Percentiles rank a stretch among this genome's conserved stretches.
Evolutionary conservation across 2,329 filamentous ascomycete species (phyloP).

Genomic region (Aspergillus versicolor): DNA sequence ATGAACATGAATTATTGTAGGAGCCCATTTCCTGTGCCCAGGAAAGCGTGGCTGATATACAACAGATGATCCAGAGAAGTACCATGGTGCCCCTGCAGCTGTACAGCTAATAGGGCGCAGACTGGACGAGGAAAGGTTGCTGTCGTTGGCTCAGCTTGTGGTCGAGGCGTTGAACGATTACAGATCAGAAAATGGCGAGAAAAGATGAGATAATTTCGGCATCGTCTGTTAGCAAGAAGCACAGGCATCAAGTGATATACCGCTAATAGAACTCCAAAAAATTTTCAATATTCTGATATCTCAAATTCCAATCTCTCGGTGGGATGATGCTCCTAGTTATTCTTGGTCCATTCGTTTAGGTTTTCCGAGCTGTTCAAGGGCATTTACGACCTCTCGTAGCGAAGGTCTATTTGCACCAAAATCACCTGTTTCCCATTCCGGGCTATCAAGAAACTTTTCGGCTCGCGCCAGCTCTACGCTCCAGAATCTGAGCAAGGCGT

Average conservation of each 20-base stretch:
- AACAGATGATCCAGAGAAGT: slow-evolving; percentile 7
- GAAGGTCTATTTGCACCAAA: slow-evolving; percentile 4
- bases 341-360: background rate
- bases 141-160: slow-evolving; percentile 8
- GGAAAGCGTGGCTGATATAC: background rate
- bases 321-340: background rate
- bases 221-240: background rate
- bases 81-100: slow-evolving; percentile 8
- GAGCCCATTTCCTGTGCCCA: background rate
- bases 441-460: slow-evolving; percentile 1
- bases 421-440: slow-evolving; percentile 6
- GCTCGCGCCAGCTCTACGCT: slow-evolving; percentile 2
- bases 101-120: slow-evolving; percentile 9
- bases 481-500: slow-evolving; percentile 2
- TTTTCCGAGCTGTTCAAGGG: background rate
- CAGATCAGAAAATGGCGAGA: background rate
- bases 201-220: background rate
- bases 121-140: slow-evolving; percentile 9
- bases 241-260: background rate
- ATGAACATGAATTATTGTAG: slow-evolving; percentile 6
- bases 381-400: background rate
- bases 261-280: slow-evolving; percentile 5
- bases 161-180: slow-evolving; percentile 8
- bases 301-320: background rate
- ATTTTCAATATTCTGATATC: background rate